These are phyloP conservation scores for Cryptosporidium baileyi DNA, from an alignment of 169 alveolate genomes.

Conservation along the genomic window DNA sequence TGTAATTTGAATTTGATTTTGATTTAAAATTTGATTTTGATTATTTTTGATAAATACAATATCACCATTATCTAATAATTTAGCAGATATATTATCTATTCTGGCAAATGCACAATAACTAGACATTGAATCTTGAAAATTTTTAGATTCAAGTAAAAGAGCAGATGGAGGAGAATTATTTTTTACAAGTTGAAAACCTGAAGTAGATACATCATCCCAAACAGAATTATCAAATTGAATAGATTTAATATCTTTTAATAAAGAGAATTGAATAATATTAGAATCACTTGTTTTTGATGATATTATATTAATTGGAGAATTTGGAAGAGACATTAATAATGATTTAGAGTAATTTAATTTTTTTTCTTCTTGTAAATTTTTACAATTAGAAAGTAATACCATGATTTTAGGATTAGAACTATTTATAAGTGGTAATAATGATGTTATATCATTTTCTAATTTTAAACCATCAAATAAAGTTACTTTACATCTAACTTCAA, in stretches of 20 bases:
- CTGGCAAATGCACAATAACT: conserved; percentile 23
- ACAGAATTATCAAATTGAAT: conserved; percentile 23
- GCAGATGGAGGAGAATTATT: conserved; percentile 63
- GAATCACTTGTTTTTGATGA: neutral
- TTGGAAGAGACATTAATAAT: conserved; percentile 40
- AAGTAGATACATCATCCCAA: conserved; percentile 58
- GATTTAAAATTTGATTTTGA: conserved; percentile 1
- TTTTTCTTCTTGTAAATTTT: neutral
- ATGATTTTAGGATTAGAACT: conserved; percentile 1
- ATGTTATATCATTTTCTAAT: conserved; percentile 9
- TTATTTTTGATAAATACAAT: neutral
- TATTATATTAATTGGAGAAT: conserved; percentile 25
- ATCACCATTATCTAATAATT: neutral
- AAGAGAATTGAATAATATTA: neutral
- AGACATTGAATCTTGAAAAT: neutral
- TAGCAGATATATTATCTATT: conserved; percentile 23
- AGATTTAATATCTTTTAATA: neutral
- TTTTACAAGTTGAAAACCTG: conserved; percentile 32
- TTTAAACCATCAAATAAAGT: conserved; percentile 6
- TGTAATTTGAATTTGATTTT: neutral
- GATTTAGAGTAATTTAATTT: neutral
- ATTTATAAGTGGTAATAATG: conserved; percentile 40
- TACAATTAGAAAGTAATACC: conserved; percentile 13
- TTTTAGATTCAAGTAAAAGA: neutral
- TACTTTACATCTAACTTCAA: conserved; percentile 27